Evolutionary conservation across 2,329 filamentous ascomycete genomes (phyloP).

Genomic region (Monilinia vaccinii-corymbosi): DNA sequence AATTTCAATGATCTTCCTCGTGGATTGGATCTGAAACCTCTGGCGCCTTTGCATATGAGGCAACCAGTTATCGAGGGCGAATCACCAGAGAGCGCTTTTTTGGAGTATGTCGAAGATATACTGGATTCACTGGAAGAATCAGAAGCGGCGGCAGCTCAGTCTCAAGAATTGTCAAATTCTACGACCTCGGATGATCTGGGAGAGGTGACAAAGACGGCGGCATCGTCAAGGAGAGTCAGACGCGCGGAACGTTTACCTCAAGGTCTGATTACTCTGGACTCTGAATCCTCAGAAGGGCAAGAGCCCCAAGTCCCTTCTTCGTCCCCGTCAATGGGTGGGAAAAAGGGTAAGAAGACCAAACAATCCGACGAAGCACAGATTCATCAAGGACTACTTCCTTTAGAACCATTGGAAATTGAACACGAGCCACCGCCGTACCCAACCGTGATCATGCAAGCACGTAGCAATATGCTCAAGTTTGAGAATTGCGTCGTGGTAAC

Average conservation of each 20-base stretch:
- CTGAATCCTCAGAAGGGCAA: not conserved
- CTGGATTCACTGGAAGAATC: not conserved
- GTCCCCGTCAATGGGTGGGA: not conserved
- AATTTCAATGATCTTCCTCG: slow-evolving; percentile 46
- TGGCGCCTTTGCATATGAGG: slow-evolving; percentile 29
- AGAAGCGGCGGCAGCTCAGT: not conserved
- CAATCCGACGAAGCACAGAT: slow-evolving; percentile 34
- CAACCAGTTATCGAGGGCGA: not conserved
- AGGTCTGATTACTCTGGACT: slow-evolving; percentile 4
- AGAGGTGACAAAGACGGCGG: not conserved
- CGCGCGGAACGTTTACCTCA: not conserved
- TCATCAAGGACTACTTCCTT: slow-evolving; percentile 40
- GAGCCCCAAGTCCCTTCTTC: not conserved
- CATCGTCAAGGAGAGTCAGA: not conserved
- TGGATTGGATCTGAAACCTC: not conserved
- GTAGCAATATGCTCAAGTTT: slow-evolving; percentile 84
- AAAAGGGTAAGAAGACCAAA: not conserved
- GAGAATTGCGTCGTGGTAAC: slow-evolving; percentile 86
- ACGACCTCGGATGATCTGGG: not conserved
- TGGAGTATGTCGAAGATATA: not conserved
- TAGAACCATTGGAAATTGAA: slow-evolving; percentile 31
- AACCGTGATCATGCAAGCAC: slow-evolving; percentile 79
- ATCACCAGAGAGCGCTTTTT: not conserved
- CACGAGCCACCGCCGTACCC: slow-evolving; percentile 56
- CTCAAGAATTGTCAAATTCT: not conserved